Evolutionary conservation across 306 rosid species (phyloP).

Genomic region (Lathyrus tuberosus): DNA sequence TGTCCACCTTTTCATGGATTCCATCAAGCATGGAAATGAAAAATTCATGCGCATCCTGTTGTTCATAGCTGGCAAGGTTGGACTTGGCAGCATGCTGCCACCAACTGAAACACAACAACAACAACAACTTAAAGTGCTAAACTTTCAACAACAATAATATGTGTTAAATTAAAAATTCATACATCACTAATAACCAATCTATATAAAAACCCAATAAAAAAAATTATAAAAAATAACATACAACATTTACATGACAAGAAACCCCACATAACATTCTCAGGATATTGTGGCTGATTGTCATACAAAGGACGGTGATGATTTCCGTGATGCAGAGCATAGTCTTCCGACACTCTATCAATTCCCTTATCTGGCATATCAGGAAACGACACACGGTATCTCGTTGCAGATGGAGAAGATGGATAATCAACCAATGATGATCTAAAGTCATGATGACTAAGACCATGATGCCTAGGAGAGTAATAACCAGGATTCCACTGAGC

Average conservation of each 20-base stretch:
- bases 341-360: constrained; percentile 79
- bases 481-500: constrained; percentile 85
- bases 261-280: constrained; percentile 79
- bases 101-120: constrained; percentile 72
- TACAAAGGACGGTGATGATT: constrained; percentile 67
- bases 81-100: constrained; percentile 89
- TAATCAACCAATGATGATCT: constrained; percentile 65
- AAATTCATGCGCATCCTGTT: constrained; percentile 98
- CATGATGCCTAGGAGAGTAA: constrained; percentile 88
- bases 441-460: constrained; percentile 55
- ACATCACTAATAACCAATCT: background rate
- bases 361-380: constrained; percentile 65
- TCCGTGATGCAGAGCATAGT: constrained; percentile 63
- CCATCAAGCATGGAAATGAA: constrained; percentile 98
- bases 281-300: constrained; percentile 77
- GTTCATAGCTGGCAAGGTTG: constrained; percentile 88
- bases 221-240: background rate
- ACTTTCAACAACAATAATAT: constrained; percentile 9
- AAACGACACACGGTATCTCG: constrained; percentile 65
- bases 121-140: constrained; percentile 23
- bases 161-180: background rate
- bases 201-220: background rate
- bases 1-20: constrained; percentile 88
- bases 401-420: constrained; percentile 85
- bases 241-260: background rate